These are phyloP conservation scores for Chrysanthemum makinoi DNA, from an alignment of 129 eudicot genomes.

Conservation along the genomic window DNA sequence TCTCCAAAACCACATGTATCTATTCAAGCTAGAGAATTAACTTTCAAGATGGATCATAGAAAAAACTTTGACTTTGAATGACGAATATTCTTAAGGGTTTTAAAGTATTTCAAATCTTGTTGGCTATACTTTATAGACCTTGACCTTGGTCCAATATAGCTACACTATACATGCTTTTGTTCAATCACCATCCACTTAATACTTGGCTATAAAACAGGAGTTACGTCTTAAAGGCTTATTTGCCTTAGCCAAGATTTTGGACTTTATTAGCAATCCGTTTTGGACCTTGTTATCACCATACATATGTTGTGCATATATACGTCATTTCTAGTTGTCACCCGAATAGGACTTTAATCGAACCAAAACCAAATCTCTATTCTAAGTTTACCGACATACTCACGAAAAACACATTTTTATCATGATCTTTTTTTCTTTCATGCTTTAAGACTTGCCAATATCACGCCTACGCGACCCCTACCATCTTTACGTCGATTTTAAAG, in stretches of 20 bases:
- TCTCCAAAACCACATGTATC: no score
- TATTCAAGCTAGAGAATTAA: background rate
- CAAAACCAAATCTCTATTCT: background rate
- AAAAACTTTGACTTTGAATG: background rate
- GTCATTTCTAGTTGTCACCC: background rate
- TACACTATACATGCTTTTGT: background rate
- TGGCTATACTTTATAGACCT: background rate
- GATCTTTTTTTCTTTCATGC: background rate
- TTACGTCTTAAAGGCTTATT: background rate
- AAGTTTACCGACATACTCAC: background rate
- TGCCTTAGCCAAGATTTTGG: background rate
- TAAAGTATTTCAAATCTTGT: background rate
- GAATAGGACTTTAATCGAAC: conserved; percentile 7
- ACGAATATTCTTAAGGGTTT: background rate
- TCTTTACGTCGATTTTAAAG: background rate
- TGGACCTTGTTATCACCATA: background rate
- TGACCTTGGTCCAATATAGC: background rate
- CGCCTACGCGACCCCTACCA: conserved; percentile 17
- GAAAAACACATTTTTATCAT: background rate
- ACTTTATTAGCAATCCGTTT: conserved; percentile 1
- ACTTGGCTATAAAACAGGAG: background rate
- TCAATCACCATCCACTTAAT: background rate
- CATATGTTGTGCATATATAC: background rate
- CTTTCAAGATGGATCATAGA: background rate
- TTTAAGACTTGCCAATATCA: no score